Percentiles rank a stretch among this genome's conserved stretches.
phyloP scores from a whole-genome alignment of 305 asterid genomes.

The Fraxinus xanthoxyloides region DNA sequence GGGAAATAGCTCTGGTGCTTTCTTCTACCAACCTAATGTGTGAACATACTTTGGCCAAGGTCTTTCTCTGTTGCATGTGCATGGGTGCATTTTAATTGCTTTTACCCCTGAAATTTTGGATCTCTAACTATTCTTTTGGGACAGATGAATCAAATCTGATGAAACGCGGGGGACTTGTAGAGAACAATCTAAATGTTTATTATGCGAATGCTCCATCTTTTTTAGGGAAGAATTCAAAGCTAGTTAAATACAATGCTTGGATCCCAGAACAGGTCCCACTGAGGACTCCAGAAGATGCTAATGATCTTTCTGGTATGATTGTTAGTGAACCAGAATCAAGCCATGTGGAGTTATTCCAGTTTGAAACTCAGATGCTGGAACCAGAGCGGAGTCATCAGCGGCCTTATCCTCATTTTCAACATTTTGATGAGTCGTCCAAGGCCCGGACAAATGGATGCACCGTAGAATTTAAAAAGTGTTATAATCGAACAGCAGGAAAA shows the following conservation, averaged over 20 bases:
- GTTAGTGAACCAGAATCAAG: slow-evolving; percentile 13
- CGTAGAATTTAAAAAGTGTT: slow-evolving; percentile 18
- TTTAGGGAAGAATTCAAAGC: slow-evolving; percentile 15
- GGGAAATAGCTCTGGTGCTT: background rate
- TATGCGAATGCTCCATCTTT: slow-evolving; percentile 24
- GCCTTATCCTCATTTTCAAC: slow-evolving; percentile 20
- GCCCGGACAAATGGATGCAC: slow-evolving; percentile 18
- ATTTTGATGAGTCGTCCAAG: slow-evolving; percentile 24
- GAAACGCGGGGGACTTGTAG: slow-evolving; percentile 17
- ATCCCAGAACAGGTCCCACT: slow-evolving; percentile 16
- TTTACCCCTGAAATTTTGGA: background rate
- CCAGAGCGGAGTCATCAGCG: slow-evolving; percentile 14
- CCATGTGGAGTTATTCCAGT: slow-evolving; percentile 15
- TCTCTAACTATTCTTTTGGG: slow-evolving; percentile 13
- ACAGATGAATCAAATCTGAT: slow-evolving; percentile 24
- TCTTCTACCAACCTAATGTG: slow-evolving; percentile 7
- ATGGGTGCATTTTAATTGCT: background rate
- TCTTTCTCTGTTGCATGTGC: background rate
- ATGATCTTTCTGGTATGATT: slow-evolving; percentile 25
- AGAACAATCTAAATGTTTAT: slow-evolving; percentile 27
- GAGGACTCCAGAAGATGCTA: slow-evolving; percentile 22
- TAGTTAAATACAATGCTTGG: slow-evolving; percentile 24
- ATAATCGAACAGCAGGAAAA: slow-evolving; percentile 13
- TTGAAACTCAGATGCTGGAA: slow-evolving; percentile 18
- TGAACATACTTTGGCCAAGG: background rate